Evolutionary conservation across 371 early-diverging fungal genomes (phyloP).

Genomic region (Mortierella sp.): DNA sequence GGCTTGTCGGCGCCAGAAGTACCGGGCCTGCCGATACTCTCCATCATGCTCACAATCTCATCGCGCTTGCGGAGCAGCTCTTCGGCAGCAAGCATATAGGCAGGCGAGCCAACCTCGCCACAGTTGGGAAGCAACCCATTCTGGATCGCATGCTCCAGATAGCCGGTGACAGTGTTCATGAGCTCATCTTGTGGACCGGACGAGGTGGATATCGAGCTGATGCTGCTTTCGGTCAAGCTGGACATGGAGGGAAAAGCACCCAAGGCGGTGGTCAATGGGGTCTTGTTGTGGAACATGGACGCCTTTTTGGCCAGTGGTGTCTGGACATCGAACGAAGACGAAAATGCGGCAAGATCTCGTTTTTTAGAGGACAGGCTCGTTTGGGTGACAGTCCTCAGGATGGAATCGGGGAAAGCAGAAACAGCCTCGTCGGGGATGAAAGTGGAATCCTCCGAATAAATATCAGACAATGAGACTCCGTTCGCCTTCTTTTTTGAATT

Average conservation of each 20-base stretch:
- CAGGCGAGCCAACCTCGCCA: conserved; percentile 32
- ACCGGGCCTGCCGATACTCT: conserved; percentile 46
- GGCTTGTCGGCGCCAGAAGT: conserved; percentile 72
- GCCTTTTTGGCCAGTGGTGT: conserved; percentile 44
- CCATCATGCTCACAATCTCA: conserved; percentile 56
- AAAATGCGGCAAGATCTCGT: conserved; percentile 42
- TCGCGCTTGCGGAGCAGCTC: conserved; percentile 53
- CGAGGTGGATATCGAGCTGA: background rate
- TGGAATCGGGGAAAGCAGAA: conserved; percentile 44
- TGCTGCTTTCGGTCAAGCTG: too few species aligned
- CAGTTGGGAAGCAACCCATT: conserved; percentile 46
- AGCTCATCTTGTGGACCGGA: conserved; percentile 37
- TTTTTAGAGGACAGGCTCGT: conserved; percentile 20
- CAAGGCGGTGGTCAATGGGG: conserved; percentile 14
- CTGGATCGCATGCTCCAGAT: conserved; percentile 52
- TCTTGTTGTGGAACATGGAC: background rate
- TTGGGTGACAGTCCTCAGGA: conserved; percentile 33
- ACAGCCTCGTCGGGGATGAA: conserved; percentile 50
- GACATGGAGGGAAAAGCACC: too few species aligned
- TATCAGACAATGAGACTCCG: conserved; percentile 56
- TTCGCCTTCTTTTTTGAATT: conserved; percentile 33
- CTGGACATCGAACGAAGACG: conserved; percentile 46
- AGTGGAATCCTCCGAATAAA: conserved; percentile 47
- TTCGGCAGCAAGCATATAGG: conserved; percentile 34
- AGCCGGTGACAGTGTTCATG: conserved; percentile 42